A percentile compares a stretch with the other conserved stretches of the same genome.
phyloP scores from a whole-genome alignment of 2,329 filamentous ascomycete genomes.

The Aspergillus sp. region DNA sequence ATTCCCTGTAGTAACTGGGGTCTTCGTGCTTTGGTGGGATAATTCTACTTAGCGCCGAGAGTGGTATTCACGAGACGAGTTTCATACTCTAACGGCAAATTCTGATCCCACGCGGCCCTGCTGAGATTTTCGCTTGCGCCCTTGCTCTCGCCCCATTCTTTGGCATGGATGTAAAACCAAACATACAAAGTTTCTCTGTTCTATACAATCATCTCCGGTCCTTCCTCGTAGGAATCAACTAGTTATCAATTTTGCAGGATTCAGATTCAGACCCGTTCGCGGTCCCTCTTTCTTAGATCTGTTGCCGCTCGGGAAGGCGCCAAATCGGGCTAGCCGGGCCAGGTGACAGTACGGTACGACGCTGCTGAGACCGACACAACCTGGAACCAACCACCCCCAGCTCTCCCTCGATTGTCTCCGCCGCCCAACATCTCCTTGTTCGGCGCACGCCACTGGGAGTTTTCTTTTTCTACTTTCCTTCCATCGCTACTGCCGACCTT shows the following conservation, averaged over 20 bases:
- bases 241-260: not conserved
- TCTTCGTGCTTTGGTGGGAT: not conserved
- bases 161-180: not conserved
- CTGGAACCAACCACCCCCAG: slow-evolving; percentile 22
- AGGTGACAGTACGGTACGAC: slow-evolving; percentile 6
- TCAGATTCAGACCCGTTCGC: not conserved
- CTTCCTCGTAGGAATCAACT: not conserved
- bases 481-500: slow-evolving; percentile 1
- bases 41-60: not conserved
- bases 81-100: slow-evolving; percentile 11
- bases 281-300: not conserved
- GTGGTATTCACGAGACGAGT: not conserved
- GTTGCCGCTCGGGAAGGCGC: slow-evolving; percentile 17
- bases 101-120: slow-evolving; percentile 1
- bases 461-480: slow-evolving; percentile 6
- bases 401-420: slow-evolving; percentile 21
- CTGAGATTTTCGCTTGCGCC: not conserved
- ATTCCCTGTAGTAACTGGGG: not conserved
- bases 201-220: not conserved
- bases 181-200: not conserved
- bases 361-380: slow-evolving; percentile 4
- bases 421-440: slow-evolving; percentile 31
- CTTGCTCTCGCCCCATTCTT: not conserved
- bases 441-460: slow-evolving; percentile 24
- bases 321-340: slow-evolving; percentile 17